phyloP scores from a whole-genome alignment of 495 filamentous ascomycete genomes.

The Antarctomyces pellizariae region DNA sequence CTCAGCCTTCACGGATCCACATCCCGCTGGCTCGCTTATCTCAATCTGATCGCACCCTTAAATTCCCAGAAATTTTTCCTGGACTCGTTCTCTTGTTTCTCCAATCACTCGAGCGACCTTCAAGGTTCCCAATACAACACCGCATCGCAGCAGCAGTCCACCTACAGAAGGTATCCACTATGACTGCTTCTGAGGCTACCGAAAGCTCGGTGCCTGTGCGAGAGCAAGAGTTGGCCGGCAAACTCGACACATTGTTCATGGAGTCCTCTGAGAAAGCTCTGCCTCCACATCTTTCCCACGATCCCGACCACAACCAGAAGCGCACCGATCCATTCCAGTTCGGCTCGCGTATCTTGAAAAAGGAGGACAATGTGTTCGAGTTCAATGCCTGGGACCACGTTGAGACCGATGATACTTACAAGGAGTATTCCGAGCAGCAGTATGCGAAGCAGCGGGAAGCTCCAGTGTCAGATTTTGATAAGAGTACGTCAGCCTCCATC shows the following conservation, averaged over 20 bases:
- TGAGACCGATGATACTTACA: slow-evolving; percentile 62
- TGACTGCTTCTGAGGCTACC: too few relatives aligned
- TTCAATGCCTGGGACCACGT: slow-evolving; percentile 99
- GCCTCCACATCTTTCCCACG: slow-evolving; percentile 27
- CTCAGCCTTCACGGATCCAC: too few relatives aligned
- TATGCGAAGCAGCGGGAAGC: slow-evolving; percentile 57
- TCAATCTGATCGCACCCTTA: too few relatives aligned
- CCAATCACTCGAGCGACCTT: too few relatives aligned
- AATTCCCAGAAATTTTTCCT: too few relatives aligned
- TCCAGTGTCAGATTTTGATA: slow-evolving; percentile 75
- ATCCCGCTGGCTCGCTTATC: too few relatives aligned
- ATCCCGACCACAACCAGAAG: slow-evolving; percentile 44
- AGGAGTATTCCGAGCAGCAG: slow-evolving; percentile 57
- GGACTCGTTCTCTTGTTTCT: too few relatives aligned
- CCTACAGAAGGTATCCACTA: too few relatives aligned
- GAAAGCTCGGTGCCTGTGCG: too few relatives aligned
- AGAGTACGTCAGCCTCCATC: slow-evolving; percentile 23
- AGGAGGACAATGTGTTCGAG: slow-evolving; percentile 70
- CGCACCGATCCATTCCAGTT: slow-evolving; percentile 83
- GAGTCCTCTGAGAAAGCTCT: slow-evolving; percentile 6
- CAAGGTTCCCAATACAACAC: too few relatives aligned
- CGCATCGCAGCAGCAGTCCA: too few relatives aligned
- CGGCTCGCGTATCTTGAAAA: slow-evolving; percentile 62
- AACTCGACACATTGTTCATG: not conserved
- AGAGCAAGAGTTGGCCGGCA: not conserved